A percentile compares a stretch with the other conserved stretches of the same genome.
Conservation (phyloP, 768 basidiomycete species). For the Xanthoconium stramineum region DNA sequence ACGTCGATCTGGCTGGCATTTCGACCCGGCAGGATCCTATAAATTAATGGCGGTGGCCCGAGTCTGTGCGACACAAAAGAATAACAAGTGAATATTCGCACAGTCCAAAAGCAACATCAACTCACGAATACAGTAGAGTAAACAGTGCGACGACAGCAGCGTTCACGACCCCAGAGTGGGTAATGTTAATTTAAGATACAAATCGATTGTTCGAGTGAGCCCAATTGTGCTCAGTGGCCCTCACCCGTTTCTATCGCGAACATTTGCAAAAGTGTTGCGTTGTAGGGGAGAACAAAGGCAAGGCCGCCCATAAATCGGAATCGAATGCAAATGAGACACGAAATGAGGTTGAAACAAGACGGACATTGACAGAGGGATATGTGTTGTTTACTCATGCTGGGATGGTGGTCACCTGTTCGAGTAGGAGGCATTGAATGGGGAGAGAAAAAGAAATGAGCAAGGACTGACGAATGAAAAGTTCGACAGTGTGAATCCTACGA, state of each 20-base stretch:
- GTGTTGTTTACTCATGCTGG: constrained; percentile 27
- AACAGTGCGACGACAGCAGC: too few species aligned
- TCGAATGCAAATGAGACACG: constrained; percentile 23
- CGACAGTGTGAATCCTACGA: constrained; percentile 22
- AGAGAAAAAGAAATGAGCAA: background rate
- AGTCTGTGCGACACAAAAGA: too few species aligned
- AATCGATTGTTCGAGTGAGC: too few species aligned
- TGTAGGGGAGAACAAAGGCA: constrained; percentile 6
- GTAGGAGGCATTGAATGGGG: background rate
- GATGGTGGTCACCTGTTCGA: constrained; percentile 19
- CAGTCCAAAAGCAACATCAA: too few species aligned
- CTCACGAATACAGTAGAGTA: too few species aligned
- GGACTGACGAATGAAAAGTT: constrained; percentile 25
- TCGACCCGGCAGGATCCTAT: too few species aligned
- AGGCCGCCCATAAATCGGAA: constrained; percentile 22
- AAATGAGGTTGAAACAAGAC: constrained; percentile 22
- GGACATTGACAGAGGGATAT: constrained; percentile 22
- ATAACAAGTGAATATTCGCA: too few species aligned
- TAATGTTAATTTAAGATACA: too few species aligned
- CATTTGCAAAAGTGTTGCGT: constrained; percentile 17
- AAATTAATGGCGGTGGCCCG: too few species aligned
- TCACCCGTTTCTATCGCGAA: constrained; percentile 6
- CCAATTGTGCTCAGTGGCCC: constrained; percentile 6
- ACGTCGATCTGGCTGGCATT: too few species aligned
- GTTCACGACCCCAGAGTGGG: too few species aligned